Evolutionary conservation across 1,139 yeast species (phyloP).

Genomic region (Suhomyces bokatorum): DNA sequence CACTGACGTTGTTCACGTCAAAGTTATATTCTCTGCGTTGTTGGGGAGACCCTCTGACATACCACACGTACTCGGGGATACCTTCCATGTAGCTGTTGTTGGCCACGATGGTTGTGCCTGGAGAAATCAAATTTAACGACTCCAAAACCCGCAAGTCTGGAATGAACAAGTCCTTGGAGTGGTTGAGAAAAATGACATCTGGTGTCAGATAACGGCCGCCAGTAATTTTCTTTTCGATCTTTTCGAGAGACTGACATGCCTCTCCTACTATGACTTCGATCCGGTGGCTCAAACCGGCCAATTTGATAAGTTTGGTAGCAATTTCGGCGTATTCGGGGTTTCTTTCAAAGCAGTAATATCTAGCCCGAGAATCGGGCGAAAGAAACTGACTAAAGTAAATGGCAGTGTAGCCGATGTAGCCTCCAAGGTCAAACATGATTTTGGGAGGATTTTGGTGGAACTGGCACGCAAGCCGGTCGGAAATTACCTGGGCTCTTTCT

Average conservation of each 20-base stretch:
- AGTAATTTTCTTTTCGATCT: slow-evolving; percentile 23
- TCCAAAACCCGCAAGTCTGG: slow-evolving; percentile 48
- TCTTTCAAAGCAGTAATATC: slow-evolving; percentile 41
- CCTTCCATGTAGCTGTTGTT: slow-evolving; percentile 42
- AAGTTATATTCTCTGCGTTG: slow-evolving; percentile 33
- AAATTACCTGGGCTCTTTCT: slow-evolving; percentile 32
- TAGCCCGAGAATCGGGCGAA: slow-evolving; percentile 20
- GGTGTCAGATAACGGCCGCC: slow-evolving; percentile 17
- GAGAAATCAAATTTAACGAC: slow-evolving; percentile 37
- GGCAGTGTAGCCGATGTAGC: slow-evolving; percentile 48
- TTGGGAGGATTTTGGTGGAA: slow-evolving; percentile 27
- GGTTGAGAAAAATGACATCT: slow-evolving; percentile 47
- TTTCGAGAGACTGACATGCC: slow-evolving; percentile 32
- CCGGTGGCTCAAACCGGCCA: slow-evolving; percentile 38
- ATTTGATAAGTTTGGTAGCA: slow-evolving; percentile 30
- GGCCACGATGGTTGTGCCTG: slow-evolving; percentile 43
- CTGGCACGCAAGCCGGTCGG: slow-evolving; percentile 22
- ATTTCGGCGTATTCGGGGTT: slow-evolving; percentile 35
- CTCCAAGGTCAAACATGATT: slow-evolving; percentile 44
- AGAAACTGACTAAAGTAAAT: slow-evolving; percentile 35
- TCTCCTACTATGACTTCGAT: slow-evolving; percentile 41
- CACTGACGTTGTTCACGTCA: slow-evolving; percentile 27
- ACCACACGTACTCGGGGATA: slow-evolving; percentile 41
- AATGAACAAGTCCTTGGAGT: slow-evolving; percentile 38
- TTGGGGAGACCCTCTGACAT: slow-evolving; percentile 41